Conservation (phyloP, 2,329 filamentous ascomycete genomes). For the Sporothrix schenckii region DNA sequence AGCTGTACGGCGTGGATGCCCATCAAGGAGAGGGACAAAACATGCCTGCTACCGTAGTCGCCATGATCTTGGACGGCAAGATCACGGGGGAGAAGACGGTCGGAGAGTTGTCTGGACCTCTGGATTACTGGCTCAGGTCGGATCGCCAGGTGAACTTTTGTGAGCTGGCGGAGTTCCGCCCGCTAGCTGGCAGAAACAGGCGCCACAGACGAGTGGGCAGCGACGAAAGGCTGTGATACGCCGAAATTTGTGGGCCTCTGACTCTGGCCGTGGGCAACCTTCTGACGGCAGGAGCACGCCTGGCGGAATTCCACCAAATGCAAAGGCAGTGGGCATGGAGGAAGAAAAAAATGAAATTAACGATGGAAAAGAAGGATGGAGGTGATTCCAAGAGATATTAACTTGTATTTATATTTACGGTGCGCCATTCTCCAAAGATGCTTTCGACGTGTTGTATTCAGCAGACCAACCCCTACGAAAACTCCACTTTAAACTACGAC, state of each 20-base stretch:
- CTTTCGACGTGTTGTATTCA: no score
- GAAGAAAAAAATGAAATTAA: no score
- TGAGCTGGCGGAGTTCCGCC: constrained; percentile 19
- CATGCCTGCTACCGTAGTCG: background rate
- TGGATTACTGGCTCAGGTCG: no score
- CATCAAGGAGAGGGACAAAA: background rate
- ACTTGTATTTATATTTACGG: no score
- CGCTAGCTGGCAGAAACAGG: background rate
- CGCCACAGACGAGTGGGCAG: background rate
- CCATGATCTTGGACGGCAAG: background rate
- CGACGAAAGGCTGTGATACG: background rate
- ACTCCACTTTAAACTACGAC: background rate
- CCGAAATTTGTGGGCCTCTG: background rate
- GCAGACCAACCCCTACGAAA: no score
- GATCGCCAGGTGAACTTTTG: no score
- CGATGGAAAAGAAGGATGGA: background rate
- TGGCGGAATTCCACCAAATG: constrained; percentile 27
- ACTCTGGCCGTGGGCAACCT: background rate
- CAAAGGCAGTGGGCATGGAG: no score
- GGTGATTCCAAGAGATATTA: no score
- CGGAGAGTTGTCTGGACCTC: background rate
- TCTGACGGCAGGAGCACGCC: background rate
- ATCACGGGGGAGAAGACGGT: background rate
- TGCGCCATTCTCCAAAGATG: no score
- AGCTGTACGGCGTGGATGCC: no score